Percentiles rank a stretch among this genome's conserved stretches.
These are phyloP conservation scores for Vaccinium macrocarpon DNA, from an alignment of 148 eudicot species.

Conservation along the genomic window DNA sequence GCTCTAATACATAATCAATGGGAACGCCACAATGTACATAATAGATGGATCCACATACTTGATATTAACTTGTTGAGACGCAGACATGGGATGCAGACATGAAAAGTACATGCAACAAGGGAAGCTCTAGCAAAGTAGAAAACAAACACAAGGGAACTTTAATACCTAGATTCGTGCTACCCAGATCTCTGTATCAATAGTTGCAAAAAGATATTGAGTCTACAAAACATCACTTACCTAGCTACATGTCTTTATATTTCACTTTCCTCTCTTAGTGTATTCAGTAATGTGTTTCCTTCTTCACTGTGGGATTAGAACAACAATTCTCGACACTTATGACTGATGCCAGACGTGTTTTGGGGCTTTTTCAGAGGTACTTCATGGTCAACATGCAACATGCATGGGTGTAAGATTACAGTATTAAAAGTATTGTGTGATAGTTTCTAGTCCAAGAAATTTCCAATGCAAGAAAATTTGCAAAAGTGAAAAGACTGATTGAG, in stretches of 20 bases:
- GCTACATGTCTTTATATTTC: too few relatives aligned
- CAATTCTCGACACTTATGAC: neutral
- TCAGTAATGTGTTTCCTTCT: neutral
- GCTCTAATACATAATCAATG: neutral
- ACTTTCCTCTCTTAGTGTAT: too few relatives aligned
- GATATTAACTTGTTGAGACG: neutral
- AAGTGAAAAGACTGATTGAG: neutral
- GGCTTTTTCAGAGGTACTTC: neutral
- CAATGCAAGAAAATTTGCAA: neutral
- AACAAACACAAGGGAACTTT: neutral
- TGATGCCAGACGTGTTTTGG: neutral
- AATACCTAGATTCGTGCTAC: too few relatives aligned
- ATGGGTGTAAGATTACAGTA: neutral
- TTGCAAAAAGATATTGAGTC: neutral
- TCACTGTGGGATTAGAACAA: neutral
- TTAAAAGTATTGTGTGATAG: neutral
- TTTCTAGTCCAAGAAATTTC: neutral
- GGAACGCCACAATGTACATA: neutral
- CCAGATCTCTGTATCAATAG: neutral
- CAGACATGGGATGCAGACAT: neutral
- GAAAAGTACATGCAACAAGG: neutral
- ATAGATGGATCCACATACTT: neutral
- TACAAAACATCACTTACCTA: neutral
- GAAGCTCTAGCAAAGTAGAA: neutral
- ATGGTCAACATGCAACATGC: neutral